Percentiles rank a stretch among this genome's conserved stretches.
Evolutionary conservation across 2,329 filamentous ascomycete genomes (phyloP).

Genomic region (Microsporum canis): DNA sequence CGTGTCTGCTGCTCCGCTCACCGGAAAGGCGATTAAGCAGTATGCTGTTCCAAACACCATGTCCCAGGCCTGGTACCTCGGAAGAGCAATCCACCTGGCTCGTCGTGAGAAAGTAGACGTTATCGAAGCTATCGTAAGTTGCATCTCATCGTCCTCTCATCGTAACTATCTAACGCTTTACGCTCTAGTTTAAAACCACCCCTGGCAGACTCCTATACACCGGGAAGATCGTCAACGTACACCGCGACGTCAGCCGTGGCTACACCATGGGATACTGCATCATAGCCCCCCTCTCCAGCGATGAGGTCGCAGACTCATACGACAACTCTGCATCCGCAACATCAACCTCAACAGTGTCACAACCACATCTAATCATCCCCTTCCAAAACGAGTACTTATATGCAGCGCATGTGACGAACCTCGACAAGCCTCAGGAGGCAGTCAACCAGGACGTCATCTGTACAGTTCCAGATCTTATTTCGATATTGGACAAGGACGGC

Average conservation of each 20-base stretch:
- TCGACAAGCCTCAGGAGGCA: constrained; percentile 7
- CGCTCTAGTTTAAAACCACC: constrained; percentile 19
- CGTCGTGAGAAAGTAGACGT: constrained; percentile 22
- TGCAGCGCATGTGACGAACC: constrained; percentile 16
- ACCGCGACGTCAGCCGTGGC: constrained; percentile 26
- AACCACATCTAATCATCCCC: constrained; percentile 18
- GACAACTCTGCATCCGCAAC: neutral
- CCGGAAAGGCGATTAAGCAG: constrained; percentile 17
- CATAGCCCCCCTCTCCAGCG: constrained; percentile 19
- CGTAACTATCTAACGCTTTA: neutral
- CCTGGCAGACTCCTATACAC: constrained; percentile 32
- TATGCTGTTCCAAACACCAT: constrained; percentile 21
- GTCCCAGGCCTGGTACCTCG: constrained; percentile 21
- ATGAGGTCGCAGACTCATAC: constrained; percentile 9
- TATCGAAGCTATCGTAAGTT: constrained; percentile 34
- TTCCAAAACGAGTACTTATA: constrained; percentile 23
- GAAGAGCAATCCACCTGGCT: constrained; percentile 19
- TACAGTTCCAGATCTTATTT: constrained; percentile 29
- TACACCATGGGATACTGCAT: constrained; percentile 30
- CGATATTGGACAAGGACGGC: constrained; percentile 34
- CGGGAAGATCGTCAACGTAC: constrained; percentile 36
- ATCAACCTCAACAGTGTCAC: neutral
- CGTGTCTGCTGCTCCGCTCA: constrained; percentile 15
- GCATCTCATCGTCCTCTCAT: neutral
- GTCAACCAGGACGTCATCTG: constrained; percentile 17